phyloP scores from a whole-genome alignment of 208 protist genomes.

The Acanthamoeba quina region DNA sequence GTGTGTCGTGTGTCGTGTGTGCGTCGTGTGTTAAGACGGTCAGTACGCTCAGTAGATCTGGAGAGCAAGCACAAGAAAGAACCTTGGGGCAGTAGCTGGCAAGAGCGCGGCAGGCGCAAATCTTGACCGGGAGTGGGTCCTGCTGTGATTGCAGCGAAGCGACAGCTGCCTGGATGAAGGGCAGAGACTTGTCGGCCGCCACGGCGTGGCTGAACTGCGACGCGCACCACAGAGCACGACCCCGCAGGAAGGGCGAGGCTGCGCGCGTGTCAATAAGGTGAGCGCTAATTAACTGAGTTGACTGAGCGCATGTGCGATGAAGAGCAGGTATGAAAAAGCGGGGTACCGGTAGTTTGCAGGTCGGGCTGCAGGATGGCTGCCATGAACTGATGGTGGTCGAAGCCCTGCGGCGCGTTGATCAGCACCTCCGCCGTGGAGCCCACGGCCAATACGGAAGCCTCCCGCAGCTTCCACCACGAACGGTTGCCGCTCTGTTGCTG shows the following conservation, averaged over 20 bases:
- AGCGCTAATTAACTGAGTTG: background rate
- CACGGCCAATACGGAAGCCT: conserved; percentile 42
- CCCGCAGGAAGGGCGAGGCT: conserved; percentile 53
- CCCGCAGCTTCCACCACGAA: conserved; percentile 69
- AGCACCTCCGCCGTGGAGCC: conserved; percentile 29
- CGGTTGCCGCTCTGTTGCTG: conserved; percentile 20
- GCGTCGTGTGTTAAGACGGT: no score
- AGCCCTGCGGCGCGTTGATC: background rate
- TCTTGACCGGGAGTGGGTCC: conserved; percentile 56
- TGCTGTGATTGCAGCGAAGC: conserved; percentile 21
- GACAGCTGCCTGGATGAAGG: conserved; percentile 57
- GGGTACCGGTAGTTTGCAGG: conserved; percentile 40
- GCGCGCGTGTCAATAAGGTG: background rate
- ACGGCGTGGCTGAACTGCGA: conserved; percentile 40
- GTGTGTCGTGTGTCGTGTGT: no score
- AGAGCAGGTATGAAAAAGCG: background rate
- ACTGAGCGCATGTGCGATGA: background rate
- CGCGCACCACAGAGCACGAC: conserved; percentile 66
- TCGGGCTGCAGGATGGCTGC: conserved; percentile 18
- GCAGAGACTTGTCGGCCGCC: conserved; percentile 26
- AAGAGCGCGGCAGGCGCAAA: conserved; percentile 65
- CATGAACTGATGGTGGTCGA: background rate
- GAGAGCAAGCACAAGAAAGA: no score
- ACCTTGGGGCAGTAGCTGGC: conserved; percentile 66
- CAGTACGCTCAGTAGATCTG: background rate